These are phyloP conservation scores for Phialemoniopsis sp. DNA, from an alignment of 2,329 filamentous ascomycete species.

Conservation along the genomic window DNA sequence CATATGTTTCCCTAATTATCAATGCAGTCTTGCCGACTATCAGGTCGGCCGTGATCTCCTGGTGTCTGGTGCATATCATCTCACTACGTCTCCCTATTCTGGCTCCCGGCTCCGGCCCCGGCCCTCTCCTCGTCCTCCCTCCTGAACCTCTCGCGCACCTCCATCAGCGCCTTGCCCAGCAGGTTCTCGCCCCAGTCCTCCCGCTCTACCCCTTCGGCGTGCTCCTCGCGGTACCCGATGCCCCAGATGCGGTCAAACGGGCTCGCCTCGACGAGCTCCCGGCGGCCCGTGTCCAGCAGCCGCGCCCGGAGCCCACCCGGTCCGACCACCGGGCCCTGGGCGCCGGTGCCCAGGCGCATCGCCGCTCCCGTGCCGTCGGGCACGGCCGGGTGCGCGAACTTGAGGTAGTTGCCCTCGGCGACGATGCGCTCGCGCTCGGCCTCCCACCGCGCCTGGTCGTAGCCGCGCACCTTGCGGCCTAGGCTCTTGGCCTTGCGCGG, in stretches of 20 bases:
- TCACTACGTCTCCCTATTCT: too few relatives aligned
- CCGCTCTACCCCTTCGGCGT: constrained; percentile 38
- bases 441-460: constrained; percentile 6
- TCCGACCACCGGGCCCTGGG: not conserved
- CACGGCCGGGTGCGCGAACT: constrained; percentile 45
- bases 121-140: constrained; percentile 23
- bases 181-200: constrained; percentile 60
- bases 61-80: too few relatives aligned
- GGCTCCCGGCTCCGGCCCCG: not conserved
- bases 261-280: constrained; percentile 59
- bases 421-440: constrained; percentile 48
- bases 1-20: too few relatives aligned
- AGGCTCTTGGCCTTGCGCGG: constrained; percentile 8
- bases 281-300: constrained; percentile 54
- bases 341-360: constrained; percentile 4
- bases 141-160: constrained; percentile 48
- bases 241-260: constrained; percentile 63
- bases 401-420: constrained; percentile 50
- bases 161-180: constrained; percentile 57
- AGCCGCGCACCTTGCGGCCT: constrained; percentile 5
- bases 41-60: too few relatives aligned
- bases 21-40: too few relatives aligned
- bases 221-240: constrained; percentile 50
- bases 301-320: constrained; percentile 31
- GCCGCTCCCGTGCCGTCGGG: constrained; percentile 17